A percentile compares a stretch with the other conserved stretches of the same genome.
These are phyloP conservation scores for Polyporus arcularius DNA, from an alignment of 768 basidiomycete species.

Conservation along the genomic window DNA sequence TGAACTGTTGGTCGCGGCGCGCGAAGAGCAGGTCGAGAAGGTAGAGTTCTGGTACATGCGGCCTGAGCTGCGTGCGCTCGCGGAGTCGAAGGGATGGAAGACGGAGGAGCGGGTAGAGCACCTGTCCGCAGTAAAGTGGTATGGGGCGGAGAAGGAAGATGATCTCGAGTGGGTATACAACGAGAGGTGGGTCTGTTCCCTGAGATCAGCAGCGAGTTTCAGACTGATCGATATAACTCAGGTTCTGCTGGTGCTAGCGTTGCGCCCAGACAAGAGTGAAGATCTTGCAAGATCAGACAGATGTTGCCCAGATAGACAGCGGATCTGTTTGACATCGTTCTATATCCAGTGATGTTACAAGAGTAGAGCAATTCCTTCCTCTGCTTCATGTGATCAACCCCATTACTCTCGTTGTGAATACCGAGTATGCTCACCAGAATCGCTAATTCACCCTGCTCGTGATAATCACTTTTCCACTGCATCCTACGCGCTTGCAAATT, in stretches of 20 bases:
- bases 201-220: not conserved
- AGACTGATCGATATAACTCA: not conserved
- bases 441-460: too few relatives aligned
- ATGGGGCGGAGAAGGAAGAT: conserved; percentile 15
- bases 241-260: conserved; percentile 20
- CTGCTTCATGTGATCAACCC: too few relatives aligned
- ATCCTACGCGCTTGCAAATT: conserved; percentile 5
- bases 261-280: too few relatives aligned
- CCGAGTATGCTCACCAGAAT: too few relatives aligned
- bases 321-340: too few relatives aligned
- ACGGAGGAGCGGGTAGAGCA: conserved; percentile 17
- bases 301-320: too few relatives aligned
- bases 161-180: conserved; percentile 22
- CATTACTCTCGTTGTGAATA: too few relatives aligned
- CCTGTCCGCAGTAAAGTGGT: conserved; percentile 23
- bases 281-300: too few relatives aligned
- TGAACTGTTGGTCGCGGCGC: conserved; percentile 10
- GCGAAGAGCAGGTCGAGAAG: conserved; percentile 12
- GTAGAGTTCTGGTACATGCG: conserved; percentile 21
- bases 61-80: conserved; percentile 8
- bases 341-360: too few relatives aligned
- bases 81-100: conserved; percentile 12
- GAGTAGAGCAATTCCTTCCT: too few relatives aligned
- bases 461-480: not conserved
- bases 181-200: conserved; percentile 16